Evolutionary conservation across 129 eudicot genomes (phyloP).

Genomic region (Daucus carota): DH1_v3.0 NC_030385.2:43098001-43098500

Average conservation of each 20-base stretch:
- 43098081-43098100: neutral
- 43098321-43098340: neutral
- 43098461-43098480: slow-evolving; percentile 95
- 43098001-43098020: neutral
- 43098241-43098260: too few species aligned
- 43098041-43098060: neutral
- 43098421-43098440: slow-evolving; percentile 16
- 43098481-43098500: slow-evolving; percentile 85
- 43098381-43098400: neutral
- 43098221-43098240: too few species aligned
- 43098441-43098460: slow-evolving; percentile 80
- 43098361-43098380: neutral
- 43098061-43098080: neutral
- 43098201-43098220: neutral
- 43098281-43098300: too few species aligned
- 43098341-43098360: neutral
- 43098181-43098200: neutral
- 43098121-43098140: neutral
- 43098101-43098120: neutral
- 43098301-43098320: neutral
- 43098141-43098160: neutral
- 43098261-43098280: too few species aligned
- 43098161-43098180: neutral
- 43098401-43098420: neutral
- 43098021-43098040: neutral